Conservation (phyloP, 1,284 basidiomycete genomes). For the Ustilago nuda region DNA sequence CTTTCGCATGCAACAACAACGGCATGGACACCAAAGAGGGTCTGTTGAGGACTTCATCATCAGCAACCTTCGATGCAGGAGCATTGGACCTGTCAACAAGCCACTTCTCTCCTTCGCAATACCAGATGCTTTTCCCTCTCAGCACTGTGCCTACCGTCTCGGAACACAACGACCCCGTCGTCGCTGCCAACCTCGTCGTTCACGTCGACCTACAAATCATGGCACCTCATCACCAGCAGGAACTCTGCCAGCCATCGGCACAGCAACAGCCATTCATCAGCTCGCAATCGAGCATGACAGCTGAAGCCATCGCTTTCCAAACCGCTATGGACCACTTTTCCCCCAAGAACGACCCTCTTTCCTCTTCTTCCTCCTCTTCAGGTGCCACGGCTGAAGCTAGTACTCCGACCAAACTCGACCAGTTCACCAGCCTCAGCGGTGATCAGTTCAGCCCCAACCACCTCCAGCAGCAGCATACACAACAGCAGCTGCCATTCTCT, state of each 20-base stretch:
- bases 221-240: conserved; percentile 5
- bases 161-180: not conserved
- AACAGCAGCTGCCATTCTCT: conserved; percentile 18
- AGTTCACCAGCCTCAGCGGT: conserved; percentile 30
- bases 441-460: conserved; percentile 3
- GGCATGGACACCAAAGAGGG: conserved; percentile 23
- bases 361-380: conserved; percentile 23
- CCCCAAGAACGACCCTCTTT: conserved; percentile 27
- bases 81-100: conserved; percentile 41
- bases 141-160: not conserved
- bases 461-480: conserved; percentile 9
- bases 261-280: conserved; percentile 17
- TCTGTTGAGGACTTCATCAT: conserved; percentile 11
- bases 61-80: conserved; percentile 35
- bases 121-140: conserved; percentile 28
- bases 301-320: conserved; percentile 34
- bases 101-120: conserved; percentile 28
- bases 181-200: conserved; percentile 4
- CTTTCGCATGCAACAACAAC: conserved; percentile 30
- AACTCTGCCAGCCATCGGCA: not conserved
- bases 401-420: conserved; percentile 32
- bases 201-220: conserved; percentile 29
- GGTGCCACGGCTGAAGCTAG: conserved; percentile 18
- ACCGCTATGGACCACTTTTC: conserved; percentile 50
- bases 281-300: conserved; percentile 24